Conservation (phyloP, 1,284 basidiomycete species). For the Phlebopus sp. region DNA sequence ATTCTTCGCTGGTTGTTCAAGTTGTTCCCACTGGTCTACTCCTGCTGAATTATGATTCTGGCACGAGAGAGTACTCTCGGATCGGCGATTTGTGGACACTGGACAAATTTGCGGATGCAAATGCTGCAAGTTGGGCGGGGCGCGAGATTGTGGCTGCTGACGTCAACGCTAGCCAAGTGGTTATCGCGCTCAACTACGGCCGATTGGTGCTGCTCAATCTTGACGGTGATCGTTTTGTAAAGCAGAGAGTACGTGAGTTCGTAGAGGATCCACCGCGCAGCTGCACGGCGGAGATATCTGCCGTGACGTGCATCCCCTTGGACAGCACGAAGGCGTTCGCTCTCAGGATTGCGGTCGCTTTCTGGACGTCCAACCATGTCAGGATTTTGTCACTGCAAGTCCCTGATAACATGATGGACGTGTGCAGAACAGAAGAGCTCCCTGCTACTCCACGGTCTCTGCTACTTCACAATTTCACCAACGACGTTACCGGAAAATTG, state of each 20-base stretch:
- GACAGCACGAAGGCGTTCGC: slow-evolving; percentile 48
- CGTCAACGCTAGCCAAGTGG: slow-evolving; percentile 61
- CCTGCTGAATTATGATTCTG: slow-evolving; percentile 52
- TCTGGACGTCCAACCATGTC: slow-evolving; percentile 74
- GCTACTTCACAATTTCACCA: slow-evolving; percentile 64
- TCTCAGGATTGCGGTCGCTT: slow-evolving; percentile 58
- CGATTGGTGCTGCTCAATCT: slow-evolving; percentile 52
- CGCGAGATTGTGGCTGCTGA: slow-evolving; percentile 65
- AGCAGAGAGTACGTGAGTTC: slow-evolving; percentile 26
- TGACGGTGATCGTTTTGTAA: slow-evolving; percentile 39
- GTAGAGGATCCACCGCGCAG: slow-evolving; percentile 16
- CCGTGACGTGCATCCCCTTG: slow-evolving; percentile 59
- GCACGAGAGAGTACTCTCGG: slow-evolving; percentile 32
- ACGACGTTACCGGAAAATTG: slow-evolving; percentile 33
- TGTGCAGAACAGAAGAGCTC: slow-evolving; percentile 45
- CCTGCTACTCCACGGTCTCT: slow-evolving; percentile 69
- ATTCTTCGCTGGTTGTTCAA: slow-evolving; percentile 64
- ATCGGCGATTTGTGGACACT: slow-evolving; percentile 35
- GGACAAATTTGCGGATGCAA: slow-evolving; percentile 24
- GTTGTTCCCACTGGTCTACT: slow-evolving; percentile 59
- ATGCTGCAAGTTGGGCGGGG: slow-evolving; percentile 28
- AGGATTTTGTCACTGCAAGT: slow-evolving; percentile 51
- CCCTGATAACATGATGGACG: slow-evolving; percentile 21
- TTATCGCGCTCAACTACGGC: slow-evolving; percentile 63
- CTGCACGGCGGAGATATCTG: slow-evolving; percentile 52